Evolutionary conservation across 306 rosid genomes (phyloP).

Genomic region (Vachellia collinsii): DNA sequence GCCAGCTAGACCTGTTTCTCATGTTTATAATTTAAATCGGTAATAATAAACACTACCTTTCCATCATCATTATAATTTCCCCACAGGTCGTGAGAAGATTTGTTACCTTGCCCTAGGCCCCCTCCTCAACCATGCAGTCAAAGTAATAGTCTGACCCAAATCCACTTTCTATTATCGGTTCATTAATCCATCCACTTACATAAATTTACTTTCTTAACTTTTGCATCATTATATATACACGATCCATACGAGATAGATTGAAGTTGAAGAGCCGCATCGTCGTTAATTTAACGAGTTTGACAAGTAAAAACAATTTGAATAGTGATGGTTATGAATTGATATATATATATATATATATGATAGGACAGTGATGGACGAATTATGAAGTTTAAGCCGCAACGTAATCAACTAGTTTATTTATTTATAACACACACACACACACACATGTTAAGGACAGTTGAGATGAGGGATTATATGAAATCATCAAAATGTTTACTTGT

Average conservation of each 20-base stretch:
- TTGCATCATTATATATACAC: neutral
- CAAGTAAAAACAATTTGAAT: neutral
- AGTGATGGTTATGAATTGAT: neutral
- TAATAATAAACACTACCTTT: neutral
- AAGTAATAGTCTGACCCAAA: neutral
- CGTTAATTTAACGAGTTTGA: neutral
- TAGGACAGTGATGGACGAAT: neutral
- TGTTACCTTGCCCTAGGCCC: neutral
- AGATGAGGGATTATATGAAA: neutral
- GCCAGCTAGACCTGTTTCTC: too few species aligned
- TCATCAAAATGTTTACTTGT: neutral
- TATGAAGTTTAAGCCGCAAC: neutral
- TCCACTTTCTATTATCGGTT: neutral
- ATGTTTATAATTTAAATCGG: too few species aligned
- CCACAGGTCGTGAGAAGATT: too few species aligned
- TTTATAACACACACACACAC: neutral
- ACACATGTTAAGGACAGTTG: neutral
- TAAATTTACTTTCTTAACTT: neutral
- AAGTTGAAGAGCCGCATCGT: neutral
- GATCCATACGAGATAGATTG: neutral
- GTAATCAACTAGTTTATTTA: neutral
- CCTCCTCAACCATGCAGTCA: neutral
- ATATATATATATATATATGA: too few species aligned
- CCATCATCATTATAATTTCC: too few species aligned
- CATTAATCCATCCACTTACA: too few species aligned